A percentile compares a stretch with the other conserved stretches of the same genome.
These are phyloP conservation scores for Thraustochytrium striatum DNA, from an alignment of 352 stramenopile species.

Conservation along the genomic window DNA sequence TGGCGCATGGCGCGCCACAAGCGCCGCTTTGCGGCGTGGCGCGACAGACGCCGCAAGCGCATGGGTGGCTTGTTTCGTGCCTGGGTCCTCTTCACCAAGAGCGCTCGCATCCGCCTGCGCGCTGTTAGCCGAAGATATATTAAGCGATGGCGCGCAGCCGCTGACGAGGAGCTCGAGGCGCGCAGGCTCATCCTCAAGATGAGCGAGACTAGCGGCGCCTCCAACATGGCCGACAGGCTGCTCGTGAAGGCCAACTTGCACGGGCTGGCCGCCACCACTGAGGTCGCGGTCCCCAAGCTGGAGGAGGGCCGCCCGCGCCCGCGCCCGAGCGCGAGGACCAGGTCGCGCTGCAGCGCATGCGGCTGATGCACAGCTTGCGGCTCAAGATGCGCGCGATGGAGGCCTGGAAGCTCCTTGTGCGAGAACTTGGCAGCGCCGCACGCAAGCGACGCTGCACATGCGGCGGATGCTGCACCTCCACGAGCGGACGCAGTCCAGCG, in stretches of 20 bases:
- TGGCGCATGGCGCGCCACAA: neutral
- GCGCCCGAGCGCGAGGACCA: neutral
- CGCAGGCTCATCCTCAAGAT: constrained; percentile 33
- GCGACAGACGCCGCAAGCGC: neutral
- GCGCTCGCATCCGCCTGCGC: neutral
- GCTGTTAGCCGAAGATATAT: neutral
- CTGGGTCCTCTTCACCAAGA: constrained; percentile 11
- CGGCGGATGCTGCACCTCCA: neutral
- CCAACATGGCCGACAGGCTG: neutral
- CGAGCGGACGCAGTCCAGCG: neutral
- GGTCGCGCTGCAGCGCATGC: neutral
- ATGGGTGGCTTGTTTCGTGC: neutral
- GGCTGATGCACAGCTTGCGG: neutral
- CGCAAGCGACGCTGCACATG: constrained; percentile 10
- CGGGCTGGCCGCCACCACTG: neutral
- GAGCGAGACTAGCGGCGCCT: neutral
- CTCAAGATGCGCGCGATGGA: neutral
- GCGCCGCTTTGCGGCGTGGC: neutral
- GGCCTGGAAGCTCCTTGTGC: neutral
- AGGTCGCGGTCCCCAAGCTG: neutral
- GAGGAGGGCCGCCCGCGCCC: neutral
- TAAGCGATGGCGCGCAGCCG: neutral
- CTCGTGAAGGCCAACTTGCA: neutral
- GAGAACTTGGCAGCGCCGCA: neutral
- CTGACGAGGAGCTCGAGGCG: neutral